phyloP scores from a whole-genome alignment of 176 grass and related monocot species.

The Musa schizocarpa region DNA sequence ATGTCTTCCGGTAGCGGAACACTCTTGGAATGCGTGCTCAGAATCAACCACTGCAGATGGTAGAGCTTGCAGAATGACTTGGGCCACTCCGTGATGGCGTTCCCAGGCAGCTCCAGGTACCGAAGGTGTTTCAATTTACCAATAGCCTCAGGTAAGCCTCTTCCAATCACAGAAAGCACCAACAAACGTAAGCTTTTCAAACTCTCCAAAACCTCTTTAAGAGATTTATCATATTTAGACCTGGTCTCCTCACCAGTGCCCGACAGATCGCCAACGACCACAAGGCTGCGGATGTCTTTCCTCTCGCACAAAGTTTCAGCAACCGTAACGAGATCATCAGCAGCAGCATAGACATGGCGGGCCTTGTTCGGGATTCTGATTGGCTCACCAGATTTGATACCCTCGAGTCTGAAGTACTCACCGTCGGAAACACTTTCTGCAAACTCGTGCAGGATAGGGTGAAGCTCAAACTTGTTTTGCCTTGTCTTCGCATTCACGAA shows the following conservation, averaged over 20 bases:
- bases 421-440: constrained; percentile 28
- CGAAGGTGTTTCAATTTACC: constrained; percentile 27
- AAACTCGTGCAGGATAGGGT: constrained; percentile 32
- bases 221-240: background rate
- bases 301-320: background rate
- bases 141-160: constrained; percentile 3
- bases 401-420: constrained; percentile 32
- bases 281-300: constrained; percentile 32
- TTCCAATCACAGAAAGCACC: constrained; percentile 31
- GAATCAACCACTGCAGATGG: constrained; percentile 25
- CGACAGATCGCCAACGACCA: background rate
- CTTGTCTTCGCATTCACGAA: constrained; percentile 15
- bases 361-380: constrained; percentile 29
- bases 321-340: constrained; percentile 13
- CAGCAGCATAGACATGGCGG: constrained; percentile 32
- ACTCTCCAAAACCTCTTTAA: constrained; percentile 11
- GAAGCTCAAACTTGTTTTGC: constrained; percentile 27
- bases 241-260: background rate
- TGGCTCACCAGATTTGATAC: background rate
- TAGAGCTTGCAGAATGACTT: constrained; percentile 27
- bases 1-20: no score
- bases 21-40: background rate
- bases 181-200: constrained; percentile 21
- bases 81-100: constrained; percentile 7
- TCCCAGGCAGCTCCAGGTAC: constrained; percentile 17